phyloP scores from a whole-genome alignment of 148 eudicot species.

The Rhododendron griersonianum region DNA sequence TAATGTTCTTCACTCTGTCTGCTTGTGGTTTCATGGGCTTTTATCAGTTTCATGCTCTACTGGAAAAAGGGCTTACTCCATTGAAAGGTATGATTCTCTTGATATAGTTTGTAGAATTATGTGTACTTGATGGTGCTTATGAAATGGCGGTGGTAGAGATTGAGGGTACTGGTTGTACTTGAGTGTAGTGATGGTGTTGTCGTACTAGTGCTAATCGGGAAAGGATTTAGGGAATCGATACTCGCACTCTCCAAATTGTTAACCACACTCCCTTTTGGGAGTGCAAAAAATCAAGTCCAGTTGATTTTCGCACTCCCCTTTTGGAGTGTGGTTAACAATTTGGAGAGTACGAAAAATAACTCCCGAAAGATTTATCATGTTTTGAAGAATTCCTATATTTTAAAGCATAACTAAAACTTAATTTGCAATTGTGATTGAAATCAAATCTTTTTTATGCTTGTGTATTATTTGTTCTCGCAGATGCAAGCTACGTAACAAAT shows the following conservation, averaged over 20 bases:
- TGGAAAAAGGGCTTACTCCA: constrained; percentile 7
- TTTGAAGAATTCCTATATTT: background rate
- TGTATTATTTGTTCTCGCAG: background rate
- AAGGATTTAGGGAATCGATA: too few species aligned
- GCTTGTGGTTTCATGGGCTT: constrained; percentile 22
- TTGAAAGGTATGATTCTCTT: constrained; percentile 6
- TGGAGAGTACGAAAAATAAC: too few species aligned
- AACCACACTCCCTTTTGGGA: too few species aligned
- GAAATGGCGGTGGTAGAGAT: background rate
- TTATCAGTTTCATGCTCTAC: constrained; percentile 11
- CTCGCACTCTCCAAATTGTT: too few species aligned
- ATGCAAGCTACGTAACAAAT: constrained; percentile 9
- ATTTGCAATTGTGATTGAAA: background rate
- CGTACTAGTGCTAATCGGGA: too few species aligned
- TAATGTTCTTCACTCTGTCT: constrained; percentile 15
- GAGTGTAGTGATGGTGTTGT: too few species aligned
- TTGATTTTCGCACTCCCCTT: too few species aligned
- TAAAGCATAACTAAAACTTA: background rate
- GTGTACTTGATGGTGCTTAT: background rate
- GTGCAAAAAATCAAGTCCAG: too few species aligned
- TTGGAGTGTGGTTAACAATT: too few species aligned
- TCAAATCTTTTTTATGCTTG: background rate
- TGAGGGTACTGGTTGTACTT: background rate
- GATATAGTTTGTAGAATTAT: background rate
- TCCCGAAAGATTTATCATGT: too few species aligned